Evolutionary conservation across 75 land plant species (phyloP), one percentile per base, ranked within the genome.

Genomic region (Ceratopteris richardii): DNA sequence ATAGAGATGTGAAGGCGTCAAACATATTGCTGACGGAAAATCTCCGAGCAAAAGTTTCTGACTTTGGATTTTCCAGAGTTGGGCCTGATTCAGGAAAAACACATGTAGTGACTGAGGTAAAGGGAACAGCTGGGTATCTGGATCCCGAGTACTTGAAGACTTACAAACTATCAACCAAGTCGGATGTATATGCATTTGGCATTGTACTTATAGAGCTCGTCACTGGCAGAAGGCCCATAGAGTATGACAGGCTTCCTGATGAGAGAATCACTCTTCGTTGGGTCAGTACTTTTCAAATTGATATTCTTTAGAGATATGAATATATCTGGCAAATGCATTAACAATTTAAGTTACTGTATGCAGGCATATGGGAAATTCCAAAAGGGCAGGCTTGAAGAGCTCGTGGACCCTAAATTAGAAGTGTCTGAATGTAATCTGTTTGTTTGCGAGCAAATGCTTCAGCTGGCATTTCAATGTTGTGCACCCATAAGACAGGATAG

Each of bases 91-190:
- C 65, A 46, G 90, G 80, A 17, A 67, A 75, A 47, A 86, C 96
- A 6, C 91, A 89, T 62, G 77, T 94, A n/a, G 78, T 80, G 60
- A 89, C 98, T n/a, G 77, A 85, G 71, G 91, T 94, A 21, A 94
- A 90, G 62, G 98, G 98, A 53, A 94, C 98, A 27, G 91, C 94
- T 43, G 98, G 98, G 3, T 94, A 94, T 59, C 75, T 94, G 51
- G 98, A 94, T 62, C 98, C 98, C 7, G 96, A 94, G 64, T 94
- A 94, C 63, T 62, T 94, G 78, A 85, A 70, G 44, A 94, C 98
- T 16, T 83, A 86, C 63, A 78, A 83, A 60, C 83, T 94, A 44
- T 86, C 90, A 42, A 56, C 80, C 30, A 93, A 94, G 63, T 90
- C 96, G 51, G 98, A 94, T 69, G 98, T 93, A 12, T 88, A 77